phyloP scores from a whole-genome alignment of 192 early-diverging fungal species.

The Entrophospora sp. region DNA sequence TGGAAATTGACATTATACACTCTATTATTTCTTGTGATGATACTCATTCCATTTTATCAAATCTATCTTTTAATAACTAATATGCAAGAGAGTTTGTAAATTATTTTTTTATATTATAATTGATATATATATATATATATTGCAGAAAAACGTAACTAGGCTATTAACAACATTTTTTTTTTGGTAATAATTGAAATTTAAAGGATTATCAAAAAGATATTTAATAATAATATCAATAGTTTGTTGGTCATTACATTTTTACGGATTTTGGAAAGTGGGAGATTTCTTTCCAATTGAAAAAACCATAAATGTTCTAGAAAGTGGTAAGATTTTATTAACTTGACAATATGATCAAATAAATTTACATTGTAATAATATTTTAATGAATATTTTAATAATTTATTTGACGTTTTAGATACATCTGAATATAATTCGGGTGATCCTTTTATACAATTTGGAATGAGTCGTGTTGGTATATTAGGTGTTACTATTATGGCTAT shows the following conservation, averaged over 20 bases:
- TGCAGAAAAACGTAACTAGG: no score
- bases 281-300: constrained; percentile 48
- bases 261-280: constrained; percentile 54
- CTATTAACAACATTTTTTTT: background rate
- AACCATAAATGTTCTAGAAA: constrained; percentile 17
- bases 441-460: constrained; percentile 54
- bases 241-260: constrained; percentile 38
- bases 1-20: constrained; percentile 67
- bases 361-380: no score
- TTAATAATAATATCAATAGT: constrained; percentile 22
- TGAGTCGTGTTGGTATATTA: constrained; percentile 77
- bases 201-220: constrained; percentile 25
- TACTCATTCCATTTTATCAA: constrained; percentile 71
- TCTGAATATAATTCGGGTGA: constrained; percentile 16
- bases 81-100: constrained; percentile 20
- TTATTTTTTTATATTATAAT: no score
- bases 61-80: constrained; percentile 50
- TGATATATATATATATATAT: no score
- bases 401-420: no score
- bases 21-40: constrained; percentile 59
- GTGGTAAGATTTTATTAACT: no score
- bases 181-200: background rate
- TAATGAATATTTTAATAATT: no score
- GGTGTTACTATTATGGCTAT: constrained; percentile 91
- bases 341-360: no score